Base-by-base conservation (phyloP, 345 rosid genomes). In the Ceriops tagal region DNA sequence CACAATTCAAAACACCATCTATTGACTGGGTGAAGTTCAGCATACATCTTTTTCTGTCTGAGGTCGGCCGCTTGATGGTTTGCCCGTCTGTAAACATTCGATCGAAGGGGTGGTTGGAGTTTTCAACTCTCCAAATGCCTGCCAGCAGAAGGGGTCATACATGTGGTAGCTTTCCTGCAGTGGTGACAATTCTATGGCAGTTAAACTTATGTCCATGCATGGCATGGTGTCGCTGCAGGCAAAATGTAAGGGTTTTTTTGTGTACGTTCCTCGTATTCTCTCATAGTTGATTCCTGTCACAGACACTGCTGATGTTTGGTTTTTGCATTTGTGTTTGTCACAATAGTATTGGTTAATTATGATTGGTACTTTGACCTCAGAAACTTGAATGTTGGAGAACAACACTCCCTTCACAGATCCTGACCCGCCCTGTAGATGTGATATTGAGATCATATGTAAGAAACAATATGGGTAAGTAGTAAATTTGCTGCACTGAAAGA, bases 191-290 rank as follows among this genome's bases (percentile, higher is more conserved):
- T 92, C 75, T 61, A 92, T 88, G 68, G 79, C 75, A 16, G 88
- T 78, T 73, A 95, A 78, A 53, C 86, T 88, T 58, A 95, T 88
- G 57, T 89, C 98, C 24, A 79, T 51, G 60, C 99, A 95, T 39
- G 99, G 98, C 32, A 83, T 85, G 76, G 67, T 82, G 73, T 95
- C 96, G 20, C 99, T 95, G 76, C 99, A 95, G 68, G 97, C 99
- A 52, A 95, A 83, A 75, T 95, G 96, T 49, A 87, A 89, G 0
- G 97, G 92, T 73, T 92, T 88, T 35, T 90, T 96, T 0, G 97
- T 95, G 73, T 95, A 95, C 24, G 99, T 92, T 34, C 99, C 96
- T 61, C 84, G 75, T 66, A 92, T 88, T 69, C 75, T 86, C 78
- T 92, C 93, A 18, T 85, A 92, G 63, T 83, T 90, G 76, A 95